Percentiles rank a stretch among this genome's conserved stretches.
Conservation (phyloP, 805 yeast species). For the Suhomyces pyralidae region DNA sequence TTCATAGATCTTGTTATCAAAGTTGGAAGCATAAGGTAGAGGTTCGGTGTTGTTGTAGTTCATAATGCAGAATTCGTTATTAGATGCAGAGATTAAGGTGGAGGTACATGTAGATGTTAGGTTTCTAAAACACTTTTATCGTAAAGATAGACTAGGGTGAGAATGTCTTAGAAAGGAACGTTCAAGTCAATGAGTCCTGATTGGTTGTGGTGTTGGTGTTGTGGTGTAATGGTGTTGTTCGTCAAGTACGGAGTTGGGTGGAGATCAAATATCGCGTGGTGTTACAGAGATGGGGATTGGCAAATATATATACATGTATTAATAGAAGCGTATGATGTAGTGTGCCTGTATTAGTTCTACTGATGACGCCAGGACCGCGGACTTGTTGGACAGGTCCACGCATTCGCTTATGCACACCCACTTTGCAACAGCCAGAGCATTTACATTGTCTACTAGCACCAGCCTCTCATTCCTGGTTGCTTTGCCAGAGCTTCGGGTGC, state of each 20-base stretch:
- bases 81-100: background rate
- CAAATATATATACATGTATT: background rate
- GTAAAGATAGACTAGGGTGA: conserved; percentile 27
- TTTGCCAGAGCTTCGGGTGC: background rate
- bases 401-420: background rate
- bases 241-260: background rate
- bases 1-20: conserved; percentile 22
- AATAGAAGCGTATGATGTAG: background rate
- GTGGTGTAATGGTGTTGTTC: background rate
- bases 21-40: conserved; percentile 17
- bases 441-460: background rate
- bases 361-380: background rate
- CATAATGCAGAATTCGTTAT: conserved; percentile 3
- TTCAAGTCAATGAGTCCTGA: conserved; percentile 3
- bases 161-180: conserved; percentile 4
- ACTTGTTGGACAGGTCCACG: background rate
- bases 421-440: background rate
- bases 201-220: too few species aligned
- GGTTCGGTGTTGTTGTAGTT: conserved; percentile 21
- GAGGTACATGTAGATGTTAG: background rate
- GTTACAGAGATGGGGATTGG: background rate
- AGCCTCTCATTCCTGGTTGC: background rate
- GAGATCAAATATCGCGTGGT: background rate
- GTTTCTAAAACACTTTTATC: background rate
- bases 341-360: background rate